These are phyloP conservation scores for Mortierella alpina DNA, from an alignment of 192 early-diverging fungal species.

Conservation along the genomic window DNA sequence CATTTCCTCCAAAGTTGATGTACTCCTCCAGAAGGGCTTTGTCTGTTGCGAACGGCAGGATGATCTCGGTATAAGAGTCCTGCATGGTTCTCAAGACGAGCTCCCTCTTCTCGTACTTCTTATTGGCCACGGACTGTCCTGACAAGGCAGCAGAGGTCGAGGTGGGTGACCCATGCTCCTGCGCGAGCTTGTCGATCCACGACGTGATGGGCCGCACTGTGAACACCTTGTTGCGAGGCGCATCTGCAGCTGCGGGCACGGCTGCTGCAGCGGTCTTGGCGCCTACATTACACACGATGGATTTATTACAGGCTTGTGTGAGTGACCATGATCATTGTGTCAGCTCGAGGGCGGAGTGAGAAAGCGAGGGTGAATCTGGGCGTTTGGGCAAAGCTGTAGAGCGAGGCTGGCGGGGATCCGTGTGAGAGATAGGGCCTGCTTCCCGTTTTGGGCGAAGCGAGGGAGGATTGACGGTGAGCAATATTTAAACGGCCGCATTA, in stretches of 20 bases:
- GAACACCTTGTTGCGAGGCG: slow-evolving; percentile 23
- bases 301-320: no score
- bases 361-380: no score
- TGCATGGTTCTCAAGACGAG: slow-evolving; percentile 70
- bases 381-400: no score
- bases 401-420: no score
- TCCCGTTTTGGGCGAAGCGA: no score
- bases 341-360: no score
- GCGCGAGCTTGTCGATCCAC: slow-evolving; percentile 50
- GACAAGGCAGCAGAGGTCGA: neutral
- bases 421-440: no score
- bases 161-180: slow-evolving; percentile 33
- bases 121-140: neutral
- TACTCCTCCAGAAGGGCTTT: slow-evolving; percentile 83
- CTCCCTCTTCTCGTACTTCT: slow-evolving; percentile 22
- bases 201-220: slow-evolving; percentile 39
- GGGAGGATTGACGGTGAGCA: no score
- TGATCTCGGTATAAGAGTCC: slow-evolving; percentile 81
- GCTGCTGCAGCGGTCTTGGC: neutral
- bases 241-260: neutral
- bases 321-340: no score
- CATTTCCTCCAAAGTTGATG: slow-evolving; percentile 76
- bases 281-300: no score
- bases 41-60: slow-evolving; percentile 81
- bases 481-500: no score